These are phyloP conservation scores for Kipferlia bialata DNA, from an alignment of 78 protist species.

Conservation along the genomic window DNA sequence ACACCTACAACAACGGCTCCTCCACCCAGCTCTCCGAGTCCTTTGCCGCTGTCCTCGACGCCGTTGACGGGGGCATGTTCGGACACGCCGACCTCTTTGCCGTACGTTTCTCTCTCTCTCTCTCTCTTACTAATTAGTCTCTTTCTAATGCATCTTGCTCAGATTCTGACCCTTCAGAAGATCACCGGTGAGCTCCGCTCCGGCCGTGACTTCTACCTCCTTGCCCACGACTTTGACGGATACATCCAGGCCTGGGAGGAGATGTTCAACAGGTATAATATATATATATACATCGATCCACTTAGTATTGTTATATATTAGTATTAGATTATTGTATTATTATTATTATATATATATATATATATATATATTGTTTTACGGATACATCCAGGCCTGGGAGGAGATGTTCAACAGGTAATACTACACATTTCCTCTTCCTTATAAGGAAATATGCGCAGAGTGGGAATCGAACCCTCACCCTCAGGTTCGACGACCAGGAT, in stretches of 20 bases:
- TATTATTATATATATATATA: too few relatives aligned
- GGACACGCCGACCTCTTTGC: slow-evolving; percentile 34
- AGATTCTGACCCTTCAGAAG: too few relatives aligned
- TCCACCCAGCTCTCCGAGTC: slow-evolving; percentile 29
- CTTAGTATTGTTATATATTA: too few relatives aligned
- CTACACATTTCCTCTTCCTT: too few relatives aligned
- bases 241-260: neutral
- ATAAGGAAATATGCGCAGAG: too few relatives aligned
- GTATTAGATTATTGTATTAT: too few relatives aligned
- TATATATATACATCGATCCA: too few relatives aligned
- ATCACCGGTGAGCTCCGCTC: neutral
- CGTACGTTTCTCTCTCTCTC: slow-evolving; percentile 27
- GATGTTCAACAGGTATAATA: neutral
- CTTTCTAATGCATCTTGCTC: slow-evolving; percentile 5
- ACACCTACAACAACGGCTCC: slow-evolving; percentile 30
- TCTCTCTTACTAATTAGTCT: neutral
- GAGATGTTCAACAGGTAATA: neutral
- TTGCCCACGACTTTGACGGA: neutral
- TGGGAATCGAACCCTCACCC: too few relatives aligned
- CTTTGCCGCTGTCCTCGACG: slow-evolving; percentile 37
- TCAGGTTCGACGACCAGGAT: too few relatives aligned
- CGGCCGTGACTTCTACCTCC: neutral
- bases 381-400: neutral
- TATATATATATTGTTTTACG: too few relatives aligned
- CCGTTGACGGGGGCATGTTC: slow-evolving; percentile 48